These are phyloP conservation scores for Ophiostoma ips DNA, from an alignment of 2,329 filamentous ascomycete species.

Conservation along the genomic window DNA sequence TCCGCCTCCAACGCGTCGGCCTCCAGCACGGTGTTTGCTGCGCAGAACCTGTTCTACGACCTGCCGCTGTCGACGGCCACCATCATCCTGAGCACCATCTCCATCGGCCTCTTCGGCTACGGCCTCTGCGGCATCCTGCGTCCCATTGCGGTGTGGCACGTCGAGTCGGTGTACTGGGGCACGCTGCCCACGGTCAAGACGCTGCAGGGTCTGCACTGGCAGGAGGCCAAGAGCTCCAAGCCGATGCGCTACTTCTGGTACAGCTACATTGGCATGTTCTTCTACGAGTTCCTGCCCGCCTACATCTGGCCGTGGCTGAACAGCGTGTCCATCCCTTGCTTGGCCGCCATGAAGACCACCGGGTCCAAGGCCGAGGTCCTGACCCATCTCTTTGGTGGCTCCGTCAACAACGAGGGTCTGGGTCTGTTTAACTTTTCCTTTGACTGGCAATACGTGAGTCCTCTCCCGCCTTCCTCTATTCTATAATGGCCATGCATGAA, in stretches of 20 bases:
- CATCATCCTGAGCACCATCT: constrained; percentile 34
- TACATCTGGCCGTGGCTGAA: constrained; percentile 44
- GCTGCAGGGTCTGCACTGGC: constrained; percentile 41
- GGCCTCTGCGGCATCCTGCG: constrained; percentile 39
- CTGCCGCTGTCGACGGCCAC: constrained; percentile 30
- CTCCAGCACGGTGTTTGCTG: constrained; percentile 30
- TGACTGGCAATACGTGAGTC: constrained; percentile 42
- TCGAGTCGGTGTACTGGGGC: constrained; percentile 42
- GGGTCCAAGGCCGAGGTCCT: constrained; percentile 29
- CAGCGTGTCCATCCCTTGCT: constrained; percentile 38
- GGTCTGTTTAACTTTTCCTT: constrained; percentile 34
- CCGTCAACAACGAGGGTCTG: constrained; percentile 37
- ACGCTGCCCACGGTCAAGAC: constrained; percentile 38
- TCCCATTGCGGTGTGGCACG: constrained; percentile 40
- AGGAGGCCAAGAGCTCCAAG: constrained; percentile 33
- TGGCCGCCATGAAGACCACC: constrained; percentile 37
- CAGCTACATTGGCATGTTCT: constrained; percentile 29
- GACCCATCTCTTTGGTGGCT: constrained; percentile 36
- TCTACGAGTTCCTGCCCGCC: constrained; percentile 39
- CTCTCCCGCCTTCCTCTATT: constrained; percentile 6
- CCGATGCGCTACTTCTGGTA: constrained; percentile 37
- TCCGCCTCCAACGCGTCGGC: constrained; percentile 35
- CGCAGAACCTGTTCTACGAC: constrained; percentile 38
- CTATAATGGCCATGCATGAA: no score
- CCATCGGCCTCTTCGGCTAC: constrained; percentile 41